Evolutionary conservation across 139 green algal species (phyloP).

Genomic region (Chlamydomonas incerta): DNA sequence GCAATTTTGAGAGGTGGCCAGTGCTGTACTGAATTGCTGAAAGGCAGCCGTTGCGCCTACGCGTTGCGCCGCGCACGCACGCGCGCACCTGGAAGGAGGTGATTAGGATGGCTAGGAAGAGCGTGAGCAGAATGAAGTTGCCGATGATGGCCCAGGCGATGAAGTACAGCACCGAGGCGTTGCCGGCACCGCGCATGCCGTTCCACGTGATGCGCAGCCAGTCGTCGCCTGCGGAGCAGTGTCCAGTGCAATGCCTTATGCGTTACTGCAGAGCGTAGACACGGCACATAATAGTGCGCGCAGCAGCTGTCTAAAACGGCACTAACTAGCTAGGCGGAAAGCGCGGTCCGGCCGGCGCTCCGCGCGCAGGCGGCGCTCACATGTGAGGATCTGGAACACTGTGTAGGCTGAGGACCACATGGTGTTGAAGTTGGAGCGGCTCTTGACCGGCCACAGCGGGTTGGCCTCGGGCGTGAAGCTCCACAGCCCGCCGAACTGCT

Average conservation of each 20-base stretch:
- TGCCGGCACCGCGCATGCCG: conserved; percentile 33
- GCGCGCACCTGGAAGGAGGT: conserved; percentile 31
- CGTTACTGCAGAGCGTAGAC: too few species aligned
- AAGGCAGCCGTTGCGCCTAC: too few species aligned
- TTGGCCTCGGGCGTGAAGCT: conserved; percentile 28
- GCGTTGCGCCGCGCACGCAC: too few species aligned
- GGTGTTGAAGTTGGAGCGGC: conserved; percentile 57
- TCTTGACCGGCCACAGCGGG: conserved; percentile 43
- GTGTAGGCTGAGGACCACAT: conserved; percentile 58
- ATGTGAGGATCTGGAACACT: conserved; percentile 53
- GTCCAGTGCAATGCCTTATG: too few species aligned
- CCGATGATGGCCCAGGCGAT: conserved; percentile 60
- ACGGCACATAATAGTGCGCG: too few species aligned
- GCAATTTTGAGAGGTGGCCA: too few species aligned
- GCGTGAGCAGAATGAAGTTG: conserved; percentile 75
- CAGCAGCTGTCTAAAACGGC: too few species aligned
- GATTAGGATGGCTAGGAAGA: conserved; percentile 75
- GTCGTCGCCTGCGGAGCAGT: conserved; percentile 49
- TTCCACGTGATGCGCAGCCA: conserved; percentile 27
- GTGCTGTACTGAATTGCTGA: too few species aligned
- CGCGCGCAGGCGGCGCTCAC: neutral
- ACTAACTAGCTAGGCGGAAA: too few species aligned
- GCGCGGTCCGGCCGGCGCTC: too few species aligned
- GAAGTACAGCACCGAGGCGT: conserved; percentile 49
- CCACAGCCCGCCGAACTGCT: conserved; percentile 54